Evolutionary conservation across 768 basidiomycete genomes (phyloP).

Genomic region (Mycena rosella): DNA sequence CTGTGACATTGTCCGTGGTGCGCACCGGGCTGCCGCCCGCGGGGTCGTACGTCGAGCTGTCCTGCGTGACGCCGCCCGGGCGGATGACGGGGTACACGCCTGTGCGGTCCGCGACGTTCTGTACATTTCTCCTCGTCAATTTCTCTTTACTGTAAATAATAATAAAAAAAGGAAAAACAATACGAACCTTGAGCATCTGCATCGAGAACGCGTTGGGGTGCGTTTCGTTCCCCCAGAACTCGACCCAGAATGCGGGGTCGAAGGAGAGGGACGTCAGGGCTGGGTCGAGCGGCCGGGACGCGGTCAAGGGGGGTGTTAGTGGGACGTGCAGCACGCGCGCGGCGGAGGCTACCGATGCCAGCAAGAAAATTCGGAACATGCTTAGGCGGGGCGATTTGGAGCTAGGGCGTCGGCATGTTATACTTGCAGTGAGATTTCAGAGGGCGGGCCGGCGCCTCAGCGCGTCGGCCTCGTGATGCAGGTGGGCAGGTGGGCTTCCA

Average conservation of each 20-base stretch:
- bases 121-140: neutral
- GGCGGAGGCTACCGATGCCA: neutral
- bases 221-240: conserved; percentile 28
- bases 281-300: conserved; percentile 8
- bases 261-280: conserved; percentile 21
- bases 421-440: neutral
- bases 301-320: neutral
- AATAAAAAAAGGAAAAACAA: neutral
- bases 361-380: neutral
- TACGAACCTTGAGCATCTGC: conserved; percentile 18
- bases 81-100: conserved; percentile 26
- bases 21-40: conserved; percentile 17
- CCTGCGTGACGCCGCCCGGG: conserved; percentile 31
- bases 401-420: neutral
- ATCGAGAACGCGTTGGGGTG: conserved; percentile 29
- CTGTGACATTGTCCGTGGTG: conserved; percentile 16
- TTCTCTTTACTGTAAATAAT: neutral
- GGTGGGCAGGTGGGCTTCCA: neutral
- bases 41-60: conserved; percentile 17
- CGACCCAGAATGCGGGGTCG: conserved; percentile 27
- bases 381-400: neutral
- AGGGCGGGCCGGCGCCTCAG: conserved; percentile 10
- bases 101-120: conserved; percentile 23
- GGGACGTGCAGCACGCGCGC: conserved; percentile 15
- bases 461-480: conserved; percentile 21